Evolutionary conservation across 306 rosid genomes (phyloP), one percentile per base, ranked within the genome.

Genomic region (Lupinus albus): DNA sequence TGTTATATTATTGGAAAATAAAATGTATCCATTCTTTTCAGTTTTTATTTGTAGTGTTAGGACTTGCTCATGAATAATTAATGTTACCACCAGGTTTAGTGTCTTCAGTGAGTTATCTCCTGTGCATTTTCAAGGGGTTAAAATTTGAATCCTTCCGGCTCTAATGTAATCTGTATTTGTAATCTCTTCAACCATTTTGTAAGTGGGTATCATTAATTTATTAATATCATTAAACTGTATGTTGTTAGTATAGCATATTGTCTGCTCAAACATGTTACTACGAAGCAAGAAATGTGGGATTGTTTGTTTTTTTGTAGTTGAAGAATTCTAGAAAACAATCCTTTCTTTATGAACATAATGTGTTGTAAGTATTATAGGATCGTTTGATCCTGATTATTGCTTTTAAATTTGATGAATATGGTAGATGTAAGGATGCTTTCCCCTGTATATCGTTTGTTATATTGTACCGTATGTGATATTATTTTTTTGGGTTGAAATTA

Each of bases 61-160:
- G 52, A 12, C 16, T 75, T 36, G 16, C 12, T 18, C 17, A 48
- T 66, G 65, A 70, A 80, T 62, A 69, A 15, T 55, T 62, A 63
- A 67, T 17, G 41, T 50, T 64, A 45, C 53, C 75, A 45, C 53
- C 75, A 79, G 82, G 74, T 68, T 51, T 36, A 64, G 80, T 41
- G 53, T 35, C 74, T 47, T 33, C 50, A 51, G 16, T 58, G 42
- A 53, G 50, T 74, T 68, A 58, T 78, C 50, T 46, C 38, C 15
- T 79, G 62, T 79, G 54, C 9, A 9, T 67, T 69, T 56, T 33
- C 49, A 14, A 17, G 71, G 32, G 38, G 38, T 33, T 33, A 33
- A 33, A 33, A 32, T 68, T 25, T 57, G 42, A 61, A 66, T 78
- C 17, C 76, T 80, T 73, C 73, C 80, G 81, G 83, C 80, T 55